Evolutionary conservation across 805 yeast species (phyloP).

Genomic region (Danielozyma ontarioensis): DNA sequence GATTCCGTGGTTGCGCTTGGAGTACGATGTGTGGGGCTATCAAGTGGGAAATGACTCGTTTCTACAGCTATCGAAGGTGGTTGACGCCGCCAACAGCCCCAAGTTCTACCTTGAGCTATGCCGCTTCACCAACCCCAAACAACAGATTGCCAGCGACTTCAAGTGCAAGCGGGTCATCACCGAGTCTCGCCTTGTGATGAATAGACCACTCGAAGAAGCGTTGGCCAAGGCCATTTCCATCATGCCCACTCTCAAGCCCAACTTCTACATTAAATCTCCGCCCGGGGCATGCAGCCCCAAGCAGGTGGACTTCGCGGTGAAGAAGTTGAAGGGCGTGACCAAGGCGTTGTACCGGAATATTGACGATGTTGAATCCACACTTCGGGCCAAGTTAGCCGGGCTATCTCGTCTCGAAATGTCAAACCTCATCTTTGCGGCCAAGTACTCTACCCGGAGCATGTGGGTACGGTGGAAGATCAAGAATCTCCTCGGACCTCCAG

Average conservation of each 20-base stretch:
- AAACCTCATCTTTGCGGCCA: slow-evolving; percentile 24
- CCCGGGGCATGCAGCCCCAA: too few species aligned
- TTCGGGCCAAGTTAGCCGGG: too few species aligned
- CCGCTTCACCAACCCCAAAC: slow-evolving; percentile 9
- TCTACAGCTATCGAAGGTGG: slow-evolving; percentile 7
- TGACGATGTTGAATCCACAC: too few species aligned
- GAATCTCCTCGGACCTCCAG: slow-evolving; percentile 22
- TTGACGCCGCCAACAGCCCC: slow-evolving; percentile 1
- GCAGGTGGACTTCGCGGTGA: too few species aligned
- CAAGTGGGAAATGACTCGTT: slow-evolving; percentile 5
- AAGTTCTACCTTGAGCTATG: slow-evolving; percentile 3
- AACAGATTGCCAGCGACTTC: slow-evolving; percentile 13
- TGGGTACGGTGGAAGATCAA: slow-evolving; percentile 29
- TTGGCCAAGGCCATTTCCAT: neutral
- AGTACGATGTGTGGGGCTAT: slow-evolving; percentile 28
- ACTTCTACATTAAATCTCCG: neutral
- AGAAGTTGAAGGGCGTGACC: too few species aligned
- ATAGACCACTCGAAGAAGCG: too few species aligned
- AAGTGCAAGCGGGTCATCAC: slow-evolving; percentile 15
- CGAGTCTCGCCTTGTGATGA: too few species aligned
- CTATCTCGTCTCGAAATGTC: too few species aligned
- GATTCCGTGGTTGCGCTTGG: slow-evolving; percentile 26
- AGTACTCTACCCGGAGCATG: slow-evolving; percentile 18
- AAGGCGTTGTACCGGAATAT: too few species aligned
- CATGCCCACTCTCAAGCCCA: neutral